phyloP scores from a whole-genome alignment of 2,329 filamentous ascomycete genomes.

The Cryphonectria japonica region DNA sequence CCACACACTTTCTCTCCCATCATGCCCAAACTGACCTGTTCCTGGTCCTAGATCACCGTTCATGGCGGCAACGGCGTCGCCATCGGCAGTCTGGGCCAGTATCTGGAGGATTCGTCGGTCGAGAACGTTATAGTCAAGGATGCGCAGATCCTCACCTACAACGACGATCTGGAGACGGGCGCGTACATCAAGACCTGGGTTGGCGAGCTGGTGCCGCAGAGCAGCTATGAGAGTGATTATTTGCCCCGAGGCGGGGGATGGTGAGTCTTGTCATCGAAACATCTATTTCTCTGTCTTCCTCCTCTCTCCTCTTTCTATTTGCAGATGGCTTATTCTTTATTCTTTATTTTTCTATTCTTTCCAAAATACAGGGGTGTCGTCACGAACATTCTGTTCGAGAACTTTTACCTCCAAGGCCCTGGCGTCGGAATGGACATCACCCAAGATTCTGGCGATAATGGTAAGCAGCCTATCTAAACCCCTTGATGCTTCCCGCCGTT shows the following conservation, averaged over 20 bases:
- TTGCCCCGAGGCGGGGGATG: slow-evolving; percentile 55
- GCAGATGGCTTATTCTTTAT: not conserved
- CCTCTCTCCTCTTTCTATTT: not conserved
- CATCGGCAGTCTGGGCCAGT: slow-evolving; percentile 59
- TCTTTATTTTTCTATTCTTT: not conserved
- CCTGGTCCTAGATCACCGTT: slow-evolving; percentile 42
- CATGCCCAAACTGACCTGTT: slow-evolving; percentile 3
- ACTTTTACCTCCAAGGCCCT: slow-evolving; percentile 53
- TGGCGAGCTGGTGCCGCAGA: slow-evolving; percentile 50
- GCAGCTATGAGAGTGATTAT: slow-evolving; percentile 52
- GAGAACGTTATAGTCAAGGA: slow-evolving; percentile 52
- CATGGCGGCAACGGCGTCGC: slow-evolving; percentile 59
- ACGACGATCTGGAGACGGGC: slow-evolving; percentile 50
- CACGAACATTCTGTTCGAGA: slow-evolving; percentile 53
- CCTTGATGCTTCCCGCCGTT: not conserved
- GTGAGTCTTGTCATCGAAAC: slow-evolving; percentile 12
- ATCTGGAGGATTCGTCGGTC: slow-evolving; percentile 56
- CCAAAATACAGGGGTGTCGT: slow-evolving; percentile 47
- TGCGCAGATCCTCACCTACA: slow-evolving; percentile 49
- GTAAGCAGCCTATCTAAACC: slow-evolving; percentile 11
- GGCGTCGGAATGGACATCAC: slow-evolving; percentile 48
- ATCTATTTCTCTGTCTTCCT: too few species aligned
- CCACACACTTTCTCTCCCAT: too few species aligned
- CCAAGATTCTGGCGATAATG: slow-evolving; percentile 53
- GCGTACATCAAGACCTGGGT: slow-evolving; percentile 63